phyloP scores from a whole-genome alignment of 768 basidiomycete genomes.

The Kwoniella shandongensis region DNA sequence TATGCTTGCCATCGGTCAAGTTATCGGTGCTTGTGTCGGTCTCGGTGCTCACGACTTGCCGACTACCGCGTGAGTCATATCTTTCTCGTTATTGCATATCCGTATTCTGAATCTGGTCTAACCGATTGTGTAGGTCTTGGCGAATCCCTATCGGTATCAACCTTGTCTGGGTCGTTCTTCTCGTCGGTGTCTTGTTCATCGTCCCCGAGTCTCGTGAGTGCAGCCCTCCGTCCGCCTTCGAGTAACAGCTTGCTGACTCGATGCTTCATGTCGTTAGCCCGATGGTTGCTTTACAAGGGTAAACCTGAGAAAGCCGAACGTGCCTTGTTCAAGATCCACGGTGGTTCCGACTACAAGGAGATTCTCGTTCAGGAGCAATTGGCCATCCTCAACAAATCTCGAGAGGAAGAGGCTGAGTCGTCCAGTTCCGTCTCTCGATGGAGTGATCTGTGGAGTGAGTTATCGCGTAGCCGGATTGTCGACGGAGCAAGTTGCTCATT shows the following conservation, averaged over 20 bases:
- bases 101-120: not conserved
- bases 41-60: conserved; percentile 43
- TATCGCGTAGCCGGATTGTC: not conserved
- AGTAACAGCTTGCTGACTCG: not conserved
- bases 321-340: conserved; percentile 45
- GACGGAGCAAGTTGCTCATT: too few relatives aligned
- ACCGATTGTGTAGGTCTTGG: conserved; percentile 26
- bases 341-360: conserved; percentile 34
- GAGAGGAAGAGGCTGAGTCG: conserved; percentile 40
- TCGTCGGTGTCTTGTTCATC: conserved; percentile 38
- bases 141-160: conserved; percentile 51
- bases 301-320: conserved; percentile 46
- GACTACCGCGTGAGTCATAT: conserved; percentile 23
- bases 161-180: conserved; percentile 44
- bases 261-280: conserved; percentile 21
- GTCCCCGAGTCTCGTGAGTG: conserved; percentile 47
- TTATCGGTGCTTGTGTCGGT: conserved; percentile 51
- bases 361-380: conserved; percentile 42
- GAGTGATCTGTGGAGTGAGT: conserved; percentile 43
- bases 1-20: conserved; percentile 52
- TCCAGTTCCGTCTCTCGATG: conserved; percentile 38
- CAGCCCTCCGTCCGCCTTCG: not conserved
- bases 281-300: conserved; percentile 49
- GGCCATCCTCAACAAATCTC: conserved; percentile 42
- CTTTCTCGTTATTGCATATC: not conserved